These are phyloP conservation scores for Trichocladium antarcticum DNA, from an alignment of 495 filamentous ascomycete genomes.

Conservation along the genomic window DNA sequence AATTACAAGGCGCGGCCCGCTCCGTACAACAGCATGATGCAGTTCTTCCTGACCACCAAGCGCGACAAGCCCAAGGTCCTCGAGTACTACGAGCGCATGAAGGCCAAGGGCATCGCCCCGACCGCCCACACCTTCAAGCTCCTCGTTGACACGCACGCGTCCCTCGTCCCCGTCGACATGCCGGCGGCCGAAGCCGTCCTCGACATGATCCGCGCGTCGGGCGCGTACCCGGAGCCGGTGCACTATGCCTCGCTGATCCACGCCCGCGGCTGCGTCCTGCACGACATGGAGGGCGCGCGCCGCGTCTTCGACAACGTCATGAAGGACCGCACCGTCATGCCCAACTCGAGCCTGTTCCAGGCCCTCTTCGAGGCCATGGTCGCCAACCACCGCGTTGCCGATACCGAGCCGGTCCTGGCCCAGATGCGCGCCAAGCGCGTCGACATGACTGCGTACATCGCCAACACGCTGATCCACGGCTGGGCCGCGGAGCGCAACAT, in stretches of 20 bases:
- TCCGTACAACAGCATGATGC: constrained; percentile 98
- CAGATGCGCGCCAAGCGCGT: constrained; percentile 63
- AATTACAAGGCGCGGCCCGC: constrained; percentile 97
- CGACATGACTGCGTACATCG: constrained; percentile 92
- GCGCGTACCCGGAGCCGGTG: constrained; percentile 72
- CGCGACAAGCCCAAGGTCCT: constrained; percentile 87
- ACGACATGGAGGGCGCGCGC: constrained; percentile 76
- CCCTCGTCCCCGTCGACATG: constrained; percentile 88
- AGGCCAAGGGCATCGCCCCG: constrained; percentile 71
- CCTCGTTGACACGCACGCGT: constrained; percentile 89
- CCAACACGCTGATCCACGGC: constrained; percentile 97
- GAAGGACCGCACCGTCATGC: constrained; percentile 48
- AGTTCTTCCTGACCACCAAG: constrained; percentile 97
- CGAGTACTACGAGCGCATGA: constrained; percentile 93
- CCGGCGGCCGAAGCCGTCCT: constrained; percentile 76
- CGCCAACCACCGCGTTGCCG: constrained; percentile 73
- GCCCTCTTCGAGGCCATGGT: constrained; percentile 94
- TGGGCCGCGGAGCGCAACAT: constrained; percentile 85
- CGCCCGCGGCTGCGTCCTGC: constrained; percentile 86
- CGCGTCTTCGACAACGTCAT: constrained; percentile 71
- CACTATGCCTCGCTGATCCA: constrained; percentile 95
- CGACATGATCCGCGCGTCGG: constrained; percentile 60
- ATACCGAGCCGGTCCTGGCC: constrained; percentile 60
- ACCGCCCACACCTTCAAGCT: constrained; percentile 97
- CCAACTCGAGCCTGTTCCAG: constrained; percentile 84